Conservation (phyloP, 2,329 filamentous ascomycete species). For the Talaromyces pinophilus region DNA sequence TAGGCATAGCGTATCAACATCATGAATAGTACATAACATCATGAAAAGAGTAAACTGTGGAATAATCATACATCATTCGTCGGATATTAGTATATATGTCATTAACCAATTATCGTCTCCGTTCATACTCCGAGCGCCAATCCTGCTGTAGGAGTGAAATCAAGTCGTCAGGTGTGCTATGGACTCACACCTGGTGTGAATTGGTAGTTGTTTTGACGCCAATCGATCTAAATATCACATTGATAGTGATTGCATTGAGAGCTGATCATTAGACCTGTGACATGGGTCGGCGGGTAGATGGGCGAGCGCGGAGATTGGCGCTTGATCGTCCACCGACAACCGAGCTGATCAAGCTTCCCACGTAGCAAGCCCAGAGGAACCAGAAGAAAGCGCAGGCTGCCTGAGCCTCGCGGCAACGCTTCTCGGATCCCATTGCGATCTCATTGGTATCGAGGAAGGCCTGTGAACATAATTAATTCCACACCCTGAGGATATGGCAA, state of each 20-base stretch:
- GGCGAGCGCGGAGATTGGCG: slow-evolving; percentile 38
- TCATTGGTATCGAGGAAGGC: slow-evolving; percentile 45
- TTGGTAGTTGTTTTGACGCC: background rate
- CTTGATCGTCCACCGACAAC: slow-evolving; percentile 38
- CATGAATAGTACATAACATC: slow-evolving; percentile 7
- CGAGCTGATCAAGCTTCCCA: slow-evolving; percentile 45
- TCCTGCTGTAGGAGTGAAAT: background rate
- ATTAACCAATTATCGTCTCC: slow-evolving; percentile 1
- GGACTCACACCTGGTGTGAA: background rate
- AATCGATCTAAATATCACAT: background rate
- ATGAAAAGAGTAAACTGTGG: background rate
- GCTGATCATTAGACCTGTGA: slow-evolving; percentile 44
- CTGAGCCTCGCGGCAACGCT: slow-evolving; percentile 55
- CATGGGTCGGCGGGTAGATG: slow-evolving; percentile 44
- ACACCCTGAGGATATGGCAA: no score
- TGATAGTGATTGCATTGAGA: background rate
- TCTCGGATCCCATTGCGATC: slow-evolving; percentile 48
- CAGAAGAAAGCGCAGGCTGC: slow-evolving; percentile 55
- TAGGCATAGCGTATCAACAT: slow-evolving; percentile 8
- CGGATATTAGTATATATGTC: background rate
- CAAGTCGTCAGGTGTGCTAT: background rate
- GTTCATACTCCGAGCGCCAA: background rate
- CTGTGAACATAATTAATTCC: slow-evolving; percentile 28
- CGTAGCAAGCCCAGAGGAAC: slow-evolving; percentile 51
- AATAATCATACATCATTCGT: slow-evolving; percentile 14